Conservation (phyloP, 1,139 yeast species). For the Blastobotrys aristatus region DNA sequence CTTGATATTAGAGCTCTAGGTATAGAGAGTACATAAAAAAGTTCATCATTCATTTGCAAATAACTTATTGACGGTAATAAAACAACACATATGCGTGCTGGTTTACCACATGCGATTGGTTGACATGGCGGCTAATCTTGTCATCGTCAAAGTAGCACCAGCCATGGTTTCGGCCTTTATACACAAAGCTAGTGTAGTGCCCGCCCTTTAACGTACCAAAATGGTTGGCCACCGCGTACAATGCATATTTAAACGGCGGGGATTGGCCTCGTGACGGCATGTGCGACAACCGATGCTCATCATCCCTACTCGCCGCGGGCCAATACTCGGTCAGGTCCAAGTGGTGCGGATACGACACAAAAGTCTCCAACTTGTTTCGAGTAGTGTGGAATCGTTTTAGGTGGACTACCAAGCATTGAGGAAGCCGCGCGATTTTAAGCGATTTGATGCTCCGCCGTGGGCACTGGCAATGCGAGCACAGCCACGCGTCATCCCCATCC, state of each 20-base stretch:
- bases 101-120: constrained; percentile 42
- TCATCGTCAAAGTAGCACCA: constrained; percentile 84
- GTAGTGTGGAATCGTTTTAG: constrained; percentile 60
- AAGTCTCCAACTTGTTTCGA: constrained; percentile 52
- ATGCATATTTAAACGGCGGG: constrained; percentile 73
- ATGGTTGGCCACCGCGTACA: constrained; percentile 88
- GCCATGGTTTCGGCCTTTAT: constrained; percentile 51
- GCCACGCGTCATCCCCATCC: constrained; percentile 84
- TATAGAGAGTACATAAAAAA: background rate
- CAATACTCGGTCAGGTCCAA: constrained; percentile 74
- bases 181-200: constrained; percentile 83
- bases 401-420: constrained; percentile 66
- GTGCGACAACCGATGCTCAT: constrained; percentile 39
- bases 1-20: too few species aligned
- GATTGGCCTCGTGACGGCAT: constrained; percentile 69
- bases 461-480: constrained; percentile 73
- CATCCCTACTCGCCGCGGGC: constrained; percentile 46
- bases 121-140: constrained; percentile 43
- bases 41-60: background rate
- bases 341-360: constrained; percentile 52
- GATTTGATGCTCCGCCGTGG: constrained; percentile 64
- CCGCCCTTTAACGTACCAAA: constrained; percentile 80
- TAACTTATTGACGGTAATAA: constrained; percentile 32
- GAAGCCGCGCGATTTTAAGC: constrained; percentile 65
- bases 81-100: constrained; percentile 74